Conservation (phyloP, 805 yeast genomes). For the Nakazawaea ishiwadae region DNA sequence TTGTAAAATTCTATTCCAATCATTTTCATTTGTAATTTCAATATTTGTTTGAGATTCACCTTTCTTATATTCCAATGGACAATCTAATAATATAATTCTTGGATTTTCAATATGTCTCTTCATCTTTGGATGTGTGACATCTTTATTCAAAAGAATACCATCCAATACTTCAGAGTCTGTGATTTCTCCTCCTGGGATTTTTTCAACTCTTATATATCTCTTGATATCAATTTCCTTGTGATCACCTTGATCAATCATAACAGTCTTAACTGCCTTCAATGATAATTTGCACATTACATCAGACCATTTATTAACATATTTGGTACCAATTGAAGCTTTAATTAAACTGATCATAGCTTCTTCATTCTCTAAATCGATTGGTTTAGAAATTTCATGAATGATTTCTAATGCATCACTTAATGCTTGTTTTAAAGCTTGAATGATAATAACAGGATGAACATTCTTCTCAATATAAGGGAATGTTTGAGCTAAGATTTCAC, state of each 20-base stretch:
- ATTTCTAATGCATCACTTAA: constrained; percentile 85
- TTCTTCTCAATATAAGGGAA: constrained; percentile 92
- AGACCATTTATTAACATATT: constrained; percentile 88
- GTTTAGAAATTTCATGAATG: constrained; percentile 75
- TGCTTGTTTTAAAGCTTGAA: constrained; percentile 90
- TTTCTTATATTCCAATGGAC: constrained; percentile 97
- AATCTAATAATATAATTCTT: constrained; percentile 81
- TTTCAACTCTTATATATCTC: constrained; percentile 89
- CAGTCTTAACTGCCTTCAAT: constrained; percentile 82
- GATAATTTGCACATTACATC: constrained; percentile 87
- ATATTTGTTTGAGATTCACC: constrained; percentile 98
- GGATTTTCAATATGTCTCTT: constrained; percentile 86
- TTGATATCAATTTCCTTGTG: constrained; percentile 86
- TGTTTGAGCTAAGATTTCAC: constrained; percentile 93
- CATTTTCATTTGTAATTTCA: constrained; percentile 93
- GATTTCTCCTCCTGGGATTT: constrained; percentile 97
- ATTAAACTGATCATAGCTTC: constrained; percentile 83
- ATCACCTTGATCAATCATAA: constrained; percentile 54
- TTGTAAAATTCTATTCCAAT: constrained; percentile 92
- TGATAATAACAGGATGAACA: constrained; percentile 95
- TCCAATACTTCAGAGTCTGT: constrained; percentile 83
- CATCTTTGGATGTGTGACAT: constrained; percentile 99
- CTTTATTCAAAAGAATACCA: constrained; percentile 92
- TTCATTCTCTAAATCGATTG: constrained; percentile 81
- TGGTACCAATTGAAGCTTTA: constrained; percentile 92